phyloP scores from a whole-genome alignment of 164 flowering plant genomes.

The Malania oleifera region DNA sequence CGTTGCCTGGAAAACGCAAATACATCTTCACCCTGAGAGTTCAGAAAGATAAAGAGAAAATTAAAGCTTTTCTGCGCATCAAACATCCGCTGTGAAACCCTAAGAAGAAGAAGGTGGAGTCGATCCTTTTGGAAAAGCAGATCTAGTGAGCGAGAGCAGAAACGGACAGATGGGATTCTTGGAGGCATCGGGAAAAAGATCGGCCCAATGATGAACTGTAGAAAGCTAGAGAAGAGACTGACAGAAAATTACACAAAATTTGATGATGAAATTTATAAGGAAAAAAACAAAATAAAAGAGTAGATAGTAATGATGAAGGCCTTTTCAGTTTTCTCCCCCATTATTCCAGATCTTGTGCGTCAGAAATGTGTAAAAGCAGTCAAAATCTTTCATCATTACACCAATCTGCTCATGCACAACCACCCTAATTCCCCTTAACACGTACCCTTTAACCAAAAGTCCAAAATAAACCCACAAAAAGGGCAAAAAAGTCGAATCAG shows the following conservation, averaged over 20 bases:
- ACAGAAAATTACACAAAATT: slow-evolving; percentile 15
- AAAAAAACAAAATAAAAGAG: slow-evolving; percentile 10
- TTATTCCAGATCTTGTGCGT: too few relatives aligned
- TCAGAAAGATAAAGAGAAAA: too few relatives aligned
- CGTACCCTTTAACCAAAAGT: background rate
- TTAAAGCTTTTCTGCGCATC: too few relatives aligned
- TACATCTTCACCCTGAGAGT: too few relatives aligned
- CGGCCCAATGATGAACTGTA: slow-evolving; percentile 21
- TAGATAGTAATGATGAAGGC: slow-evolving; percentile 32
- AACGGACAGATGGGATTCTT: slow-evolving; percentile 31
- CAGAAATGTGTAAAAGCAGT: slow-evolving; percentile 25
- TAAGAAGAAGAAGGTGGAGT: background rate
- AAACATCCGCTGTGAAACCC: background rate
- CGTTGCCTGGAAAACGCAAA: too few relatives aligned
- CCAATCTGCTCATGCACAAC: slow-evolving; percentile 41
- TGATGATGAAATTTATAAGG: slow-evolving; percentile 9
- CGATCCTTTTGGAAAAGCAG: slow-evolving; percentile 10
- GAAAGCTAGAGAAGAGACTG: slow-evolving; percentile 22
- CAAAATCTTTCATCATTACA: slow-evolving; percentile 52
- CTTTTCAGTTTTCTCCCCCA: slow-evolving; percentile 17
- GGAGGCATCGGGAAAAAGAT: slow-evolving; percentile 34
- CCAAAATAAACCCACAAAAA: slow-evolving; percentile 3
- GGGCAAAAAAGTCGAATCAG: background rate
- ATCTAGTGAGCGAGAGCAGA: slow-evolving; percentile 17
- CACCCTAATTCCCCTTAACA: slow-evolving; percentile 11